These are phyloP conservation scores for Helianthus tuberosus DNA, from an alignment of 129 eudicot genomes.

Conservation along the genomic window DNA sequence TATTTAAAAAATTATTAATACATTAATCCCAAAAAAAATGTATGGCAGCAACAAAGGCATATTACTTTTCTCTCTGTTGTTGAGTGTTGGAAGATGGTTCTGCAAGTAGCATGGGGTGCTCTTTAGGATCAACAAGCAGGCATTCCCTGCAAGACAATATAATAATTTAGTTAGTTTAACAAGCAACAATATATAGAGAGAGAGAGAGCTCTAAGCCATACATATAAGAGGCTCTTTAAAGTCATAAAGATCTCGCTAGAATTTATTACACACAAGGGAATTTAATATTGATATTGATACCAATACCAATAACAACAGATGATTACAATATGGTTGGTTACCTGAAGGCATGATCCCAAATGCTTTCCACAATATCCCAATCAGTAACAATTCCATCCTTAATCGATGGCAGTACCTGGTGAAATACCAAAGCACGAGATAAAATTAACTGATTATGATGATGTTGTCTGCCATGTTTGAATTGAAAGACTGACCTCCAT, in stretches of 20 bases:
- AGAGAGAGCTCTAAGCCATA: not conserved
- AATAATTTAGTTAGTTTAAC: not conserved
- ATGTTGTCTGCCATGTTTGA: not conserved
- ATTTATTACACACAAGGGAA: not conserved
- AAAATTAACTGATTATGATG: not conserved
- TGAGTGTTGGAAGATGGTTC: conserved; percentile 88
- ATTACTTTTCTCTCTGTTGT: conserved; percentile 93
- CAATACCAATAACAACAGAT: conserved; percentile 9
- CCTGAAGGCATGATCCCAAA: conserved; percentile 99
- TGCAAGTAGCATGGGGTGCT: conserved; percentile 97
- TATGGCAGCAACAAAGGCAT: conserved; percentile 13
- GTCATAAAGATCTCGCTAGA: not conserved
- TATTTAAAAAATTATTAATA: not conserved
- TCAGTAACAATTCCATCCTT: conserved; percentile 93
- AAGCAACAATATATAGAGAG: not conserved
- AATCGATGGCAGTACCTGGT: conserved; percentile 79
- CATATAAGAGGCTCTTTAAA: not conserved
- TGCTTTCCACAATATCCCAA: conserved; percentile 94
- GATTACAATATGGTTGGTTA: conserved; percentile 22
- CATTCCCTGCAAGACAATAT: conserved; percentile 65
- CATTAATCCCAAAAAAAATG: conserved; percentile 6
- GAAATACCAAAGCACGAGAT: not conserved
- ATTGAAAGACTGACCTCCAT: conserved; percentile 72
- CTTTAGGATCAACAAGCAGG: conserved; percentile 89
- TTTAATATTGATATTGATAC: not conserved